Base-by-base conservation (phyloP, 345 rosid genomes). In the Diplotaxis tenuifolia region DNA sequence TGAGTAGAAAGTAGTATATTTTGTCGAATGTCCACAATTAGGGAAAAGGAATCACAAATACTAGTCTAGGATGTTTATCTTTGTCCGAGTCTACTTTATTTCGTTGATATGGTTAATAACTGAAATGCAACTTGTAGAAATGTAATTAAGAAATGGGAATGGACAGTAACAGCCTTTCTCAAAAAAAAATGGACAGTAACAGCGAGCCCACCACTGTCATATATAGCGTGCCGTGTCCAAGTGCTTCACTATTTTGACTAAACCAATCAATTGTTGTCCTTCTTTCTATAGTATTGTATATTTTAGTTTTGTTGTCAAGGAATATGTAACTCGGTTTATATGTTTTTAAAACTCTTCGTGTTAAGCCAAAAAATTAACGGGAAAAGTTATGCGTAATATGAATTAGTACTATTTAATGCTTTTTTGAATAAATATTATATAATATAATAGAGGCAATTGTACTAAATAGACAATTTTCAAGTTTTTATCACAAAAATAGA, bases 171-270 rank as follows among this genome's bases (percentile, higher is more conserved):
- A 68, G 27, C 10, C 45, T 70, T 70, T n/a, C n/a, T n/a, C n/a
- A n/a, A n/a, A n/a, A n/a, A n/a, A n/a, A n/a, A n/a, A n/a, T n/a
- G n/a, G n/a, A n/a, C n/a, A n/a, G n/a, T n/a, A n/a, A n/a, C 5
- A 68, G 38, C 15, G n/a, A 65, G 53, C 15, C 70, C 75, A 76
- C 3, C 18, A 34, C 5, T 45, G 79, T 76, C 80, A 70, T 23
- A 56, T 15, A 45, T 76, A 75, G 80, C 71, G 75, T 76, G 80
- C 80, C 75, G 79, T 63, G 71, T 70, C 56, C 75, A 76, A 76
- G 19, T 64, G 27, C 62, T 70, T 70, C n/a, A n/a, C 80, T 70
- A 11, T 32, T 42, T 69, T 76, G 79, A 76, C 79, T 76, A 15
- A 75, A 9, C 31, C 50, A 28, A 49, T 74, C 70, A 10, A 19